These are phyloP conservation scores for Leccinum fallax DNA, from an alignment of 1,284 basidiomycete species.

Conservation along the genomic window DNA sequence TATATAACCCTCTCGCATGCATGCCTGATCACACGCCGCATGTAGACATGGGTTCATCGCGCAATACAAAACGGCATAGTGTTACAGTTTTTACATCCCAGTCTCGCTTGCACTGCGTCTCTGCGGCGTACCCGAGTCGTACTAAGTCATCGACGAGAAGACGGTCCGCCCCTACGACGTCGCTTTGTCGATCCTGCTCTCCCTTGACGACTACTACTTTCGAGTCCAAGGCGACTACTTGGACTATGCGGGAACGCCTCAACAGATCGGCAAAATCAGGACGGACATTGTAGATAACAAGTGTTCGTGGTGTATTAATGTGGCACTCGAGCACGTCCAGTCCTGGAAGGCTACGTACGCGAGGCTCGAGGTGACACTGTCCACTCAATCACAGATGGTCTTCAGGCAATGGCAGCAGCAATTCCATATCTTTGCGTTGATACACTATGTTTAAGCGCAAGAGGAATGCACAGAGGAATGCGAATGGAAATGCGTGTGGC, in stretches of 20 bases:
- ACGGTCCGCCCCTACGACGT: constrained; percentile 70
- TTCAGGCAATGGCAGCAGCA: too few species aligned
- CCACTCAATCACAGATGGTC: too few species aligned
- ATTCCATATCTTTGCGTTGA: too few species aligned
- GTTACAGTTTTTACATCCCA: constrained; percentile 97
- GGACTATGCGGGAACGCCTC: constrained; percentile 89
- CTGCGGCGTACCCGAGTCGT: constrained; percentile 66
- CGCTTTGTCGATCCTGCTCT: constrained; percentile 85
- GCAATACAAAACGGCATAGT: constrained; percentile 93
- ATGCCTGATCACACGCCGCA: neutral
- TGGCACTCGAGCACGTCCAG: constrained; percentile 62
- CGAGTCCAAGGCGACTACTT: constrained; percentile 99
- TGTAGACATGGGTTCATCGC: constrained; percentile 91
- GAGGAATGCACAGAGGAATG: too few species aligned
- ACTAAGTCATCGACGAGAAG: constrained; percentile 33
- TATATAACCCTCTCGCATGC: too few species aligned
- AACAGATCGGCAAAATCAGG: constrained; percentile 95
- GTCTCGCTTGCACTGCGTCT: constrained; percentile 92
- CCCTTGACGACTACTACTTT: constrained; percentile 93
- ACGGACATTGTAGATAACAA: constrained; percentile 99
- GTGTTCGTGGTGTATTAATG: constrained; percentile 97
- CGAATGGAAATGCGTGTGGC: too few species aligned
- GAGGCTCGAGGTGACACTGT: too few species aligned
- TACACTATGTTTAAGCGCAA: too few species aligned
- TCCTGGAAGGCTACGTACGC: too few species aligned